Conservation (phyloP, 768 basidiomycete genomes). For the Suillus occidentalis region DNA sequence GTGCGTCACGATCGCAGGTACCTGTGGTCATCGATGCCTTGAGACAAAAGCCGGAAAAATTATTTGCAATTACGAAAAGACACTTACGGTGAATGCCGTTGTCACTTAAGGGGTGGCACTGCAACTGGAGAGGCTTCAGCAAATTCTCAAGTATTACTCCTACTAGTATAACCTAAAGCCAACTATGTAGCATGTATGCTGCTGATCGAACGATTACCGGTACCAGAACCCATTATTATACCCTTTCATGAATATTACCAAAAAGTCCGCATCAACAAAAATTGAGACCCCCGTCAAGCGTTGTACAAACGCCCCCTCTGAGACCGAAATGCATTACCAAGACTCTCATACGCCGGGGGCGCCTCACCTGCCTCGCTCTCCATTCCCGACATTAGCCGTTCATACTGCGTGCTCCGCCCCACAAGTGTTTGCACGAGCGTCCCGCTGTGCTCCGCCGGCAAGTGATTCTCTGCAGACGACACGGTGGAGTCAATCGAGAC, state of each 20-base stretch:
- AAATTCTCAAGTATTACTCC: neutral
- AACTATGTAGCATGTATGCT: neutral
- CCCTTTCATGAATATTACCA: neutral
- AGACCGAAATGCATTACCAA: conserved; percentile 7
- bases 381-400: conserved; percentile 83
- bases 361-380: conserved; percentile 81
- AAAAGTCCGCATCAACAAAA: neutral
- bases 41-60: neutral
- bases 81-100: neutral
- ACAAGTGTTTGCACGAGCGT: conserved; percentile 28
- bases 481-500: conserved; percentile 30
- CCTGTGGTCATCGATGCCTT: neutral
- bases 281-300: neutral
- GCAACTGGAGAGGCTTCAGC: neutral
- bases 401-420: conserved; percentile 57
- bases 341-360: conserved; percentile 57
- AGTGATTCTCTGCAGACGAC: conserved; percentile 30
- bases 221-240: neutral
- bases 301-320: neutral
- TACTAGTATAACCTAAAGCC: neutral
- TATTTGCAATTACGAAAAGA: neutral
- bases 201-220: neutral
- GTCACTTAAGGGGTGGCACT: neutral
- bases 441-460: conserved; percentile 13
- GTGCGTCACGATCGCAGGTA: neutral